A percentile compares a stretch with the other conserved stretches of the same genome.
Evolutionary conservation across 192 early-diverging fungal species (phyloP).

Genomic region (Umbelopsis ramanniana): DNA sequence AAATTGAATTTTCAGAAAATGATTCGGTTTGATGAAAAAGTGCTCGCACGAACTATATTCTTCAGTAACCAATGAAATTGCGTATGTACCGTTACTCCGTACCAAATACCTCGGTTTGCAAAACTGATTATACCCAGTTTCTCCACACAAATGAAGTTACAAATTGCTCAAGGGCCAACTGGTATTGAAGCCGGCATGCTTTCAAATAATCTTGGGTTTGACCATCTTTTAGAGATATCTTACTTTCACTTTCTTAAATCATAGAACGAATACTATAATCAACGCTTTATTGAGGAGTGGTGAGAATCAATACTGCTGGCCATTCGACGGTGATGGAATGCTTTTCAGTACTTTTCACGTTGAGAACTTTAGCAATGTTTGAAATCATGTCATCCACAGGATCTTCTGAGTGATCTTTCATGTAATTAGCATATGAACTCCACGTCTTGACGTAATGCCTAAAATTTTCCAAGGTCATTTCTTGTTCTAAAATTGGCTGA

Average conservation of each 20-base stretch:
- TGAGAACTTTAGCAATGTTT: conserved; percentile 28
- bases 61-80: neutral
- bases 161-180: no score
- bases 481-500: conserved; percentile 39
- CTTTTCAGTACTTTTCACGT: conserved; percentile 32
- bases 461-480: conserved; percentile 45
- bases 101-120: no score
- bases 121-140: no score
- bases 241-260: no score
- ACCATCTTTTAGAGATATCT: neutral
- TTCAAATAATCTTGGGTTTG: no score
- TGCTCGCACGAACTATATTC: neutral
- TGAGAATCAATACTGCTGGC: conserved; percentile 55
- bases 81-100: neutral
- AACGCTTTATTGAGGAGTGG: conserved; percentile 6
- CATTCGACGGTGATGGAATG: conserved; percentile 47
- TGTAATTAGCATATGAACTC: conserved; percentile 60
- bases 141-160: no score
- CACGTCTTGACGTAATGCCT: conserved; percentile 60
- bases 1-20: neutral
- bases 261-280: no score
- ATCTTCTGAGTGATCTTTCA: conserved; percentile 46
- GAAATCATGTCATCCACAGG: conserved; percentile 51
- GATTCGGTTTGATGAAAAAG: neutral
- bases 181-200: no score